phyloP scores from a whole-genome alignment of 768 basidiomycete genomes.

The Leccinum obscurum region DNA sequence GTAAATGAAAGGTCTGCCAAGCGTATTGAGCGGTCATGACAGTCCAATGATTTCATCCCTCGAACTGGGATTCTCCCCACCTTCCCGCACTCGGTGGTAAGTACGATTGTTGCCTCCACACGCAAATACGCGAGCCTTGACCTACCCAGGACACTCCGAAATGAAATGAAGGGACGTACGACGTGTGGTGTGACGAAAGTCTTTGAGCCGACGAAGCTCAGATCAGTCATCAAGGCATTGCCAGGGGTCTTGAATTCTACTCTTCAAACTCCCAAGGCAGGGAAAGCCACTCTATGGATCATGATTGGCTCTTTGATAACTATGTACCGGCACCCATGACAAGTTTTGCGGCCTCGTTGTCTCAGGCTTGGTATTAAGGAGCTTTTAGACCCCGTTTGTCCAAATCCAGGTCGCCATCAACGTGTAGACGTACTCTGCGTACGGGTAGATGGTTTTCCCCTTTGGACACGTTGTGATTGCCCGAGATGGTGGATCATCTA shows the following conservation, averaged over 20 bases:
- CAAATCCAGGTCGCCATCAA: background rate
- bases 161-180: conserved; percentile 1
- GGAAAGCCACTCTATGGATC: background rate
- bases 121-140: conserved; percentile 8
- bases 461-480: background rate
- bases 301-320: background rate
- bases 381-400: background rate
- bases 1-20: conserved; percentile 23
- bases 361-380: background rate
- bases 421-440: conserved; percentile 15
- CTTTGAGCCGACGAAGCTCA: conserved; percentile 11
- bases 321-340: background rate
- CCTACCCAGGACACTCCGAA: conserved; percentile 7
- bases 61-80: conserved; percentile 5
- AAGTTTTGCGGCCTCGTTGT: background rate
- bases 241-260: conserved; percentile 2
- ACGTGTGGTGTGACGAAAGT: conserved; percentile 11
- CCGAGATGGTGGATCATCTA: background rate
- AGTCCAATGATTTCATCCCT: background rate
- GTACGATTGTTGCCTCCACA: conserved; percentile 7
- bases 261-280: conserved; percentile 7
- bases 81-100: conserved; percentile 21
- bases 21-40: conserved; percentile 10
- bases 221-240: conserved; percentile 5
- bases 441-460: conserved; percentile 1